These are phyloP conservation scores for Candida railenensis DNA, from an alignment of 805 yeast species.

Conservation along the genomic window DNA sequence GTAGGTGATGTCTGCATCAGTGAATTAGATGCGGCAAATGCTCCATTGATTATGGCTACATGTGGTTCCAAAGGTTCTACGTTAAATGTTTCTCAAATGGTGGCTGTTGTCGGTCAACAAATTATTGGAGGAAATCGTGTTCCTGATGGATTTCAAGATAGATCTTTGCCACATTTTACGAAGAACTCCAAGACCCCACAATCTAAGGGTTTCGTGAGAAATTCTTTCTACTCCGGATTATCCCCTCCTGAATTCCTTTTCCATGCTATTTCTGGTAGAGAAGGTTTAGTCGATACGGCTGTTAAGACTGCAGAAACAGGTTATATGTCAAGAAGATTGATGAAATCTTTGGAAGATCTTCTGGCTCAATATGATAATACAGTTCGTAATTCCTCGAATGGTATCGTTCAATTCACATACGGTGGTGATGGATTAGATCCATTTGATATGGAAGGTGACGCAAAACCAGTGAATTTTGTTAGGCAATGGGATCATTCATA, in stretches of 20 bases:
- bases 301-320: constrained; percentile 99
- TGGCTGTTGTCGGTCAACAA: constrained; percentile 99
- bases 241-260: constrained; percentile 96
- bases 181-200: constrained; percentile 97
- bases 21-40: constrained; percentile 85
- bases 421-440: constrained; percentile 99
- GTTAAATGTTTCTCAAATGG: constrained; percentile 98
- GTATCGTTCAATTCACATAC: constrained; percentile 95
- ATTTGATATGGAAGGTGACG: constrained; percentile 98
- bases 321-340: constrained; percentile 95
- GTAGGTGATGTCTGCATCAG: constrained; percentile 97
- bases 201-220: constrained; percentile 95
- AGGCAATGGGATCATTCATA: constrained; percentile 94
- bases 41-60: constrained; percentile 98
- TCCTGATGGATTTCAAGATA: constrained; percentile 99
- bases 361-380: constrained; percentile 92
- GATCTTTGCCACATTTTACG: constrained; percentile 95
- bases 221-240: constrained; percentile 91
- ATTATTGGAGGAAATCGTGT: constrained; percentile 98
- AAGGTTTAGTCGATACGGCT: constrained; percentile 98
- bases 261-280: constrained; percentile 99
- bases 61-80: constrained; percentile 99
- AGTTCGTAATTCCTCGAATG: constrained; percentile 91
- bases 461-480: constrained; percentile 87
- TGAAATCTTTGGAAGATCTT: constrained; percentile 96